A percentile compares a stretch with the other conserved stretches of the same genome.
These are phyloP conservation scores for Trypanosomatidae sp. DNA, from an alignment of 208 protist species.

Conservation along the genomic window DNA sequence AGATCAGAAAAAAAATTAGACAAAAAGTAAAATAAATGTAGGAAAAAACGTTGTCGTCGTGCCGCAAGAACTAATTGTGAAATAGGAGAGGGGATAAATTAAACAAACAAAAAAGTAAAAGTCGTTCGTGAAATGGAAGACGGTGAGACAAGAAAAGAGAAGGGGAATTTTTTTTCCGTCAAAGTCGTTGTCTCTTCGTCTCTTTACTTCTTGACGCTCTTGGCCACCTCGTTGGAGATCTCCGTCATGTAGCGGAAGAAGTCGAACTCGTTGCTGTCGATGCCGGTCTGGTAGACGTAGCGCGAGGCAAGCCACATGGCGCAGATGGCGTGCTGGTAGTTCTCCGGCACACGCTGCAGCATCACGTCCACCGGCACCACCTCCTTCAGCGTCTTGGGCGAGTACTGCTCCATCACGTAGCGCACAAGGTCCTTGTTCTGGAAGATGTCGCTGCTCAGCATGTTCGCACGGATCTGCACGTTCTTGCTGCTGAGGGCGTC, in stretches of 20 bases:
- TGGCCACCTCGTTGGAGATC: conserved; percentile 33
- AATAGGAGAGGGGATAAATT: too few species aligned
- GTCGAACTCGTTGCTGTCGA: conserved; percentile 87
- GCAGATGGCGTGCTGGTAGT: conserved; percentile 94
- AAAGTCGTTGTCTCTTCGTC: too few species aligned
- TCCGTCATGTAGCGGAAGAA: conserved; percentile 91
- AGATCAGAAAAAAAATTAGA: too few species aligned
- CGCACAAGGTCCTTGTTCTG: conserved; percentile 73
- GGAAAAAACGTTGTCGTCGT: too few species aligned
- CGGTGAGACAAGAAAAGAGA: too few species aligned
- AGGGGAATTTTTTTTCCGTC: too few species aligned
- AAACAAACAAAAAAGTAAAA: too few species aligned
- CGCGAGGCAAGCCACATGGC: conserved; percentile 89
- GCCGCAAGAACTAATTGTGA: too few species aligned
- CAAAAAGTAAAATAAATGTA: too few species aligned
- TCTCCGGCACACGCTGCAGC: conserved; percentile 87
- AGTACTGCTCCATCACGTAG: conserved; percentile 75
- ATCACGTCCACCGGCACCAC: conserved; percentile 84
- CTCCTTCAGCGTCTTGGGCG: conserved; percentile 77
- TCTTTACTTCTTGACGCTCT: conserved; percentile 21
- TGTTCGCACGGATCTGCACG: conserved; percentile 79
- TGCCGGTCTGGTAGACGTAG: conserved; percentile 93
- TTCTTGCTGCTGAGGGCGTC: conserved; percentile 91
- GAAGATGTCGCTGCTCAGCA: conserved; percentile 84
- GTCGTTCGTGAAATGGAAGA: too few species aligned